Percentiles rank a stretch among this genome's conserved stretches.
phyloP scores from a whole-genome alignment of 1,284 basidiomycete genomes.

The Neonothopanus nambi region DNA sequence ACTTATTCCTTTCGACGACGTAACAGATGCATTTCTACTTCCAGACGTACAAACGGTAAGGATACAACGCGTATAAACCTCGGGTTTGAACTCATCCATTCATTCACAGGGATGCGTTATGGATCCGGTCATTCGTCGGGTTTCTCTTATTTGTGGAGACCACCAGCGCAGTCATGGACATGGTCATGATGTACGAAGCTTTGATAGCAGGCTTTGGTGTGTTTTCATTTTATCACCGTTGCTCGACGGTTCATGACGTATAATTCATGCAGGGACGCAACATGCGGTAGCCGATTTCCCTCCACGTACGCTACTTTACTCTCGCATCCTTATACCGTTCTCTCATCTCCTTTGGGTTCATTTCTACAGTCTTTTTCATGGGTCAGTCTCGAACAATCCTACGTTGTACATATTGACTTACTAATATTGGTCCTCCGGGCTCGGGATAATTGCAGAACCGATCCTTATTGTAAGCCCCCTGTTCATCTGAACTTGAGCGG shows the following conservation, averaged over 20 bases:
- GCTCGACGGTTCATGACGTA: not conserved
- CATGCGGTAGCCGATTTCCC: constrained; percentile 23
- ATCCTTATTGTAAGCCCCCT: constrained; percentile 31
- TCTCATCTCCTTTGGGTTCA: not conserved
- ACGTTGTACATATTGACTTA: not conserved
- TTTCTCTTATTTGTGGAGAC: constrained; percentile 45
- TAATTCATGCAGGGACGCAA: constrained; percentile 18
- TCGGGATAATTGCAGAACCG: constrained; percentile 28
- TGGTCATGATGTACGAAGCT: constrained; percentile 47
- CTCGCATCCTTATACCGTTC: not conserved
- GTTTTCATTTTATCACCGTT: constrained; percentile 9
- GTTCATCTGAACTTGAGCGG: not conserved
- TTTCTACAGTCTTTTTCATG: constrained; percentile 11
- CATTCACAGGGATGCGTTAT: constrained; percentile 37
- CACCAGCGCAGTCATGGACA: constrained; percentile 42
- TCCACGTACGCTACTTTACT: constrained; percentile 11
- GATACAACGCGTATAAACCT: constrained; percentile 13
- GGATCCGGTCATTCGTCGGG: constrained; percentile 42
- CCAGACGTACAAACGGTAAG: constrained; percentile 32
- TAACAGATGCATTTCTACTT: constrained; percentile 37
- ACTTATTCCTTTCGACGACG: not conserved
- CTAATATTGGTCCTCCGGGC: not conserved
- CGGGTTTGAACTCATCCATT: constrained; percentile 3
- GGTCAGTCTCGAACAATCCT: constrained; percentile 2
- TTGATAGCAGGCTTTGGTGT: constrained; percentile 42